phyloP scores from a whole-genome alignment of 768 basidiomycete species.

The Artomyces pyxidatus region DNA sequence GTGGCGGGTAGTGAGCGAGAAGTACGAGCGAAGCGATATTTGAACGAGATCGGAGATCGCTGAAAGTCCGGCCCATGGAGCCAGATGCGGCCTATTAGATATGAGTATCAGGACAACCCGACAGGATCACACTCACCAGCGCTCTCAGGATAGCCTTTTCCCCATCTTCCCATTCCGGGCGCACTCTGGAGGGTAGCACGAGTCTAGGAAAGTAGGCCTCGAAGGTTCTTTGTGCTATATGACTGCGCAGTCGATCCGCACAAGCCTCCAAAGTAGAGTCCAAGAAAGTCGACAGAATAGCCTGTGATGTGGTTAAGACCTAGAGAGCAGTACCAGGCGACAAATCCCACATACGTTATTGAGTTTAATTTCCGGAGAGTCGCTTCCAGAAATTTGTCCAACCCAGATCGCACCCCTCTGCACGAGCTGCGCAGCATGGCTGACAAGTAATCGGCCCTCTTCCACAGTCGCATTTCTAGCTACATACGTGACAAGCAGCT shows the following conservation, averaged over 20 bases:
- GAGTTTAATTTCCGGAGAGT: conserved; percentile 5
- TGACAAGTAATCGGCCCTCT: conserved; percentile 8
- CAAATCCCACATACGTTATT: conserved; percentile 8
- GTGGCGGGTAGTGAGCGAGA: conserved; percentile 5
- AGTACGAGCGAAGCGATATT: conserved; percentile 12
- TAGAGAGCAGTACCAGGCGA: not conserved
- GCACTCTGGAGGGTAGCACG: conserved; percentile 3
- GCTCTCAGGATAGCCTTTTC: conserved; percentile 9
- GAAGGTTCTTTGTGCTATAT: conserved; percentile 11
- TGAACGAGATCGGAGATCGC: conserved; percentile 9
- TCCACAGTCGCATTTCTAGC: not conserved
- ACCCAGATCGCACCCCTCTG: conserved; percentile 7
- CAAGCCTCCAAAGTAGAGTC: conserved; percentile 8
- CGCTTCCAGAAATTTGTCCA: not conserved
- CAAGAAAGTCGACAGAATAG: conserved; percentile 10
- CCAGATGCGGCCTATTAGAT: conserved; percentile 2
- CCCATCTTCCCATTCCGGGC: conserved; percentile 13
- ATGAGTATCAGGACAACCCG: not conserved
- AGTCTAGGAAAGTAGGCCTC: conserved; percentile 11
- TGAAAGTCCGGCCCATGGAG: conserved; percentile 5
- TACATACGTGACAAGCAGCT: conserved; percentile 1
- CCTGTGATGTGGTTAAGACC: not conserved
- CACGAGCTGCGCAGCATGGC: conserved; percentile 4
- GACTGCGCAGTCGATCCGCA: conserved; percentile 11
- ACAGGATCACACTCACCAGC: conserved; percentile 11